Evolutionary conservation across 2,329 filamentous ascomycete species (phyloP).

Genomic region (Zasmidium citrigriseum): DNA sequence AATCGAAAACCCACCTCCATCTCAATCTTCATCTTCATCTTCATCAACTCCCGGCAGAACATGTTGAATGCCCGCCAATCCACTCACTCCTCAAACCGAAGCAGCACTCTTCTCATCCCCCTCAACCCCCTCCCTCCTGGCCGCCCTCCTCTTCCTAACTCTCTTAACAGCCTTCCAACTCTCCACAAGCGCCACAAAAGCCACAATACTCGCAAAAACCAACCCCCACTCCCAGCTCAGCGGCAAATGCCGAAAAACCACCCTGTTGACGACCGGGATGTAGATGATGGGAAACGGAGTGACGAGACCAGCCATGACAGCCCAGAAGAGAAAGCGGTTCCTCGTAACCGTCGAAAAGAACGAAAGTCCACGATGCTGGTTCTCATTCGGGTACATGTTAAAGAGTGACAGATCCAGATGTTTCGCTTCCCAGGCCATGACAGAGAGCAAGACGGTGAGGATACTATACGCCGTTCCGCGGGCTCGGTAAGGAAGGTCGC

Average conservation of each 20-base stretch:
- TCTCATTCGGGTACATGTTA: constrained; percentile 44
- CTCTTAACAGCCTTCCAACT: constrained; percentile 50
- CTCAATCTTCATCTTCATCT: no score
- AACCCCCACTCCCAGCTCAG: constrained; percentile 52
- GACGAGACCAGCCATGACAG: constrained; percentile 44
- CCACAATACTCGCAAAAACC: constrained; percentile 41
- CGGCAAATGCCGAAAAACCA: constrained; percentile 47
- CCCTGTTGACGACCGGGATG: constrained; percentile 46
- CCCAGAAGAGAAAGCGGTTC: constrained; percentile 47
- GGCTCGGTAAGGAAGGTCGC: constrained; percentile 46
- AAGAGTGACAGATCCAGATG: constrained; percentile 47
- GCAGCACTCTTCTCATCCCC: not conserved
- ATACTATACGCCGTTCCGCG: constrained; percentile 48
- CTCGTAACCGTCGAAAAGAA: constrained; percentile 30
- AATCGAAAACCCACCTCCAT: no score
- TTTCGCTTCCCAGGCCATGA: constrained; percentile 53
- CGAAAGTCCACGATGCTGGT: constrained; percentile 15
- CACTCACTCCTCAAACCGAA: not conserved
- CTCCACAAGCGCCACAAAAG: constrained; percentile 46
- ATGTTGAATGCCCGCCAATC: not conserved
- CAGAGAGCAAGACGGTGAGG: constrained; percentile 46
- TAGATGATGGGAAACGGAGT: constrained; percentile 49
- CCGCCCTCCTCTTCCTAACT: constrained; percentile 13
- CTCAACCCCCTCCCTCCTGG: not conserved
- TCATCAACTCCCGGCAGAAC: not conserved